Evolutionary conservation across 164 flowering plant species (phyloP).

Genomic region (Vitis riparia): DNA sequence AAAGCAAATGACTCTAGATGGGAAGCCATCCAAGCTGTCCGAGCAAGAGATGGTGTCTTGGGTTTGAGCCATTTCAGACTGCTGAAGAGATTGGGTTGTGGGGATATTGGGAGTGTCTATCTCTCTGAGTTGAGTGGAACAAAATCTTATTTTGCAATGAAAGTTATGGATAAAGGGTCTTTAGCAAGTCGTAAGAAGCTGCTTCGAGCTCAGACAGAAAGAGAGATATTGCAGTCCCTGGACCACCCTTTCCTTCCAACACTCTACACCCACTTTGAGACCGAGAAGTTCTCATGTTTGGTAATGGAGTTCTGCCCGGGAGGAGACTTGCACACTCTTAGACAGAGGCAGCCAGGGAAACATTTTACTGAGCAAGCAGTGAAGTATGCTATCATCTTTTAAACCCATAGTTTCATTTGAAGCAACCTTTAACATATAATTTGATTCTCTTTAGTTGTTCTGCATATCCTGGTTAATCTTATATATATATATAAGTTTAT

Average conservation of each 20-base stretch:
- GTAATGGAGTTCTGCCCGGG: conserved; percentile 95
- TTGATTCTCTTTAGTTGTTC: conserved; percentile 1
- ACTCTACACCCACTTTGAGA: conserved; percentile 78
- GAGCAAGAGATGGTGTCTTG: conserved; percentile 63
- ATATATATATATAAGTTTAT: neutral
- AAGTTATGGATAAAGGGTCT: conserved; percentile 84
- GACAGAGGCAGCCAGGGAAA: conserved; percentile 87
- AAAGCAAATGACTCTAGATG: conserved; percentile 82
- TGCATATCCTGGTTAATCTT: neutral
- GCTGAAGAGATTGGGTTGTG: conserved; percentile 83
- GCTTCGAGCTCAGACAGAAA: conserved; percentile 85
- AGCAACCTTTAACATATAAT: neutral
- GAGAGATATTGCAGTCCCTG: conserved; percentile 76
- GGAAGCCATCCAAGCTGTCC: conserved; percentile 85
- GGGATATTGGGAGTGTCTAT: conserved; percentile 92
- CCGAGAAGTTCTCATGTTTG: conserved; percentile 86
- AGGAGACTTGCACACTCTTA: conserved; percentile 82
- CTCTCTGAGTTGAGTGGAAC: conserved; percentile 85
- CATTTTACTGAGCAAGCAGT: conserved; percentile 88
- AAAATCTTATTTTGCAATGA: conserved; percentile 81
- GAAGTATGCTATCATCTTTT: conserved; percentile 51
- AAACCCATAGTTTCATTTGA: neutral
- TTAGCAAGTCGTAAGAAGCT: conserved; percentile 80
- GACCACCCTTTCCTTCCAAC: conserved; percentile 93
- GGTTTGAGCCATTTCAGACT: conserved; percentile 82